Conservation (phyloP, 371 early-diverging fungal species). For the Encephalitozoon cuniculi region DNA sequence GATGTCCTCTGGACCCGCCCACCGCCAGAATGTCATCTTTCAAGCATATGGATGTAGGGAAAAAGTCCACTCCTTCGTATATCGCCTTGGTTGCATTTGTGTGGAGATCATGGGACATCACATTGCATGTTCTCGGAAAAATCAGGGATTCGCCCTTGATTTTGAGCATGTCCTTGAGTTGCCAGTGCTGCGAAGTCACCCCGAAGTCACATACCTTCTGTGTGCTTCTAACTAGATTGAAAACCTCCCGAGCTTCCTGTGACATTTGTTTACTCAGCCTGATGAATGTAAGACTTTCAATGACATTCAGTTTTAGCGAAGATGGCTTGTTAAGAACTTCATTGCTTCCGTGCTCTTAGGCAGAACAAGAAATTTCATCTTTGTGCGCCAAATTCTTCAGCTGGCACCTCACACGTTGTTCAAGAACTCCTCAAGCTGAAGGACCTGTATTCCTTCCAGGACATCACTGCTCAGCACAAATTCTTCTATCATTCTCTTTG, state of each 20-base stretch:
- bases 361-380: neutral
- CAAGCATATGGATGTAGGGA: conserved; percentile 70
- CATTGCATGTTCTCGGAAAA: conserved; percentile 63
- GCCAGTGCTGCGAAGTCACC: conserved; percentile 65
- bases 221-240: conserved; percentile 15
- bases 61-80: conserved; percentile 67
- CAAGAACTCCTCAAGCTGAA: neutral
- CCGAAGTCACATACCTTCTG: conserved; percentile 44
- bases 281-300: neutral
- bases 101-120: conserved; percentile 64
- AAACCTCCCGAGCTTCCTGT: conserved; percentile 2
- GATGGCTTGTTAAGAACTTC: too few species aligned
- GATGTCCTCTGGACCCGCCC: conserved; percentile 76
- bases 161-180: conserved; percentile 71
- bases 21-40: conserved; percentile 69
- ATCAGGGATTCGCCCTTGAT: conserved; percentile 36
- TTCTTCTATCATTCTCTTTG: neutral
- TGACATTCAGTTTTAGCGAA: neutral
- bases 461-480: neutral
- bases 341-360: too few species aligned
- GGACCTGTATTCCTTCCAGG: neutral
- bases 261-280: conserved; percentile 1
- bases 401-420: neutral
- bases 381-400: neutral
- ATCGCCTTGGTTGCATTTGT: conserved; percentile 64